Base-by-base conservation (phyloP, 2,329 filamentous ascomycete genomes). In the Endoconidiophora polonica region DNA sequence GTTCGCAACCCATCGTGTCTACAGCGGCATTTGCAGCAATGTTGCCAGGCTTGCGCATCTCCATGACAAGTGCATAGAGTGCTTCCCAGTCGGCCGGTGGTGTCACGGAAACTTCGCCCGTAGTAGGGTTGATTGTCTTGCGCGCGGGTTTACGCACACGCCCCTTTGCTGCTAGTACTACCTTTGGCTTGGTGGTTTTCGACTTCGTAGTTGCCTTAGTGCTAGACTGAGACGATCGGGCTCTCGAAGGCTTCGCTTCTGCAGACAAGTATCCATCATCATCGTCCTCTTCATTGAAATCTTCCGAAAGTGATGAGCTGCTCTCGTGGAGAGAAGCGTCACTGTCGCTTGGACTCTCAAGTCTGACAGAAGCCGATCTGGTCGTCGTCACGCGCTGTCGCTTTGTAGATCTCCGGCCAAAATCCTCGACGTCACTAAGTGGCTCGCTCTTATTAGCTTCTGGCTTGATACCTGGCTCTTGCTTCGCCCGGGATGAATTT, bases 1-100 rank as follows among this genome's bases (percentile, higher is more conserved):
- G 75, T 64, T 87, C 87, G 65, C 91, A 98, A 9, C 91, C 91
- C 88, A 96, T 95, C 0, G 90, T 96, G 63, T 98, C 91, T 9
- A 98, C 91, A 0, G 90, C 84, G 1, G 91, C 91, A 74, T 83
- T 65, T 68, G 74, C 61, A 61, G 83, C 66, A 66, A 65, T 59
- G 5, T 72, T 72, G 2, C 71, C 72, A 0, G 66, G 61, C 3
- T 65, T 62, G 2, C 78, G 81, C 87, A 96, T 95, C 59, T 76
- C 73, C 59, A 81, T 81, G 42, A 93, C 83, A 0, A 77, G 67
- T 33, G 72, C 66, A 65, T 95, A 98, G 52, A 94, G 78, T 51
- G 79, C 74, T 55, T 86, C 78, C 91, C 91, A 95, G 61, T 87
- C 79, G 0, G 78, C 71, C 0, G 88, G 87, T 1, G 86, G 77